Base-by-base conservation (phyloP, 148 eudicot species). In the Rhododendron henanense region DNA sequence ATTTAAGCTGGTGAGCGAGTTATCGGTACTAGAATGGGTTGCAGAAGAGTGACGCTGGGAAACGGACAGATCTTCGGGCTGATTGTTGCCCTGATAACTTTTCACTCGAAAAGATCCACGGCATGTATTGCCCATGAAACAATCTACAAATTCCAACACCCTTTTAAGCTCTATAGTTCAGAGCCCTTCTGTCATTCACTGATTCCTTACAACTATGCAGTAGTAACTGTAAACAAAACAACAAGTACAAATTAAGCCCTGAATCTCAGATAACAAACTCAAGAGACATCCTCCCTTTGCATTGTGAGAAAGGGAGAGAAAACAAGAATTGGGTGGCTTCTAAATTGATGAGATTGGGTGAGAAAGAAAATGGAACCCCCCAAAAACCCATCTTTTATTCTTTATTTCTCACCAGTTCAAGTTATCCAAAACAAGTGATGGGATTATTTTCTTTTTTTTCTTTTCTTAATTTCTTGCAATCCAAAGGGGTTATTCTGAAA, bases 91-190 rank as follows among this genome's bases (percentile, higher is more conserved):
- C 93, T 90, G 92, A 67, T 83, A 87, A 86, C 85, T 55, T 89
- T 90, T 92, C 87, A 71, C 89, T 88, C 95, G 93, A 25, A 90
- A 91, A 88, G 95, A 93, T 85, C 97, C 96, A 85, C 98, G 93
- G 95, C 99, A 96, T 90, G 98, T 90, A 84, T 94, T 94, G 92
- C 97, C 97, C 97, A 94, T 94, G 92, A 92, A 93, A 93, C 94
- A 91, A 86, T 87, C 87, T 90, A 71, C 76, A 16, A 71, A 53
- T 82, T 86, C 89, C 78, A 89, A 67, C 51, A 13, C 35, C 57
- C 50, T 51, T 78, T 9, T 87, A 71, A 78, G 85, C 75, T 18
- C 59, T 85, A 84, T 8, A 79, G 71, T 84, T 84, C 41, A 75
- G 85, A 85, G 85, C 87, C 85, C 80, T 83, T 88, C 87, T 81